These are phyloP conservation scores for Cercospora sojina DNA, from an alignment of 2,329 filamentous ascomycete species.

Conservation along the genomic window DNA sequence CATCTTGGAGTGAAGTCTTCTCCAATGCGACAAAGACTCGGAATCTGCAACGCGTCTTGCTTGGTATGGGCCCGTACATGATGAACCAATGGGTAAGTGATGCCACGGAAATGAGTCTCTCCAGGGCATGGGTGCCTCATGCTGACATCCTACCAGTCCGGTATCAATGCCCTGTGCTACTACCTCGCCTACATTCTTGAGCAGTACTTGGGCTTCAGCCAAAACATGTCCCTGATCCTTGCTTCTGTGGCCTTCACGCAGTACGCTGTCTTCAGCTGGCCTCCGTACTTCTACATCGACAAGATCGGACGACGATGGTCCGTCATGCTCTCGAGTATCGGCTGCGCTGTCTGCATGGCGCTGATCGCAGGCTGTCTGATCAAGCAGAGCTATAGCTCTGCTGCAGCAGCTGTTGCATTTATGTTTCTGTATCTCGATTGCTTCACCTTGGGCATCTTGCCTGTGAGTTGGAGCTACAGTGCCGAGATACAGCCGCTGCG, in stretches of 20 bases:
- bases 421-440: constrained; percentile 56
- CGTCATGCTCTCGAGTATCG: constrained; percentile 35
- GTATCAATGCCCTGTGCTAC: constrained; percentile 33
- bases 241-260: constrained; percentile 37
- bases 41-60: constrained; percentile 39
- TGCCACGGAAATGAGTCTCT: neutral
- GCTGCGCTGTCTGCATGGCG: constrained; percentile 39
- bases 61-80: constrained; percentile 43
- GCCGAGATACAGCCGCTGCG: constrained; percentile 51
- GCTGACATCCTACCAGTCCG: constrained; percentile 1
- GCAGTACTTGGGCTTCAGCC: constrained; percentile 31
- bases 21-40: constrained; percentile 39
- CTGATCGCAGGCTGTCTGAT: constrained; percentile 38
- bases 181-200: constrained; percentile 36
- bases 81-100: constrained; percentile 31
- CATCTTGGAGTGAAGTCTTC: constrained; percentile 41
- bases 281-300: constrained; percentile 38
- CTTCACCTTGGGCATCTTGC: constrained; percentile 52
- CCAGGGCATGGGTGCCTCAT: neutral
- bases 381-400: constrained; percentile 30
- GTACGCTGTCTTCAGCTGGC: constrained; percentile 37
- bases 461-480: constrained; percentile 43
- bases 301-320: constrained; percentile 35
- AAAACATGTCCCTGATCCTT: constrained; percentile 35
- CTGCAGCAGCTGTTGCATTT: constrained; percentile 39